These are phyloP conservation scores for Xylariaceae sp. DNA, from an alignment of 2,329 filamentous ascomycete genomes.

Conservation along the genomic window DNA sequence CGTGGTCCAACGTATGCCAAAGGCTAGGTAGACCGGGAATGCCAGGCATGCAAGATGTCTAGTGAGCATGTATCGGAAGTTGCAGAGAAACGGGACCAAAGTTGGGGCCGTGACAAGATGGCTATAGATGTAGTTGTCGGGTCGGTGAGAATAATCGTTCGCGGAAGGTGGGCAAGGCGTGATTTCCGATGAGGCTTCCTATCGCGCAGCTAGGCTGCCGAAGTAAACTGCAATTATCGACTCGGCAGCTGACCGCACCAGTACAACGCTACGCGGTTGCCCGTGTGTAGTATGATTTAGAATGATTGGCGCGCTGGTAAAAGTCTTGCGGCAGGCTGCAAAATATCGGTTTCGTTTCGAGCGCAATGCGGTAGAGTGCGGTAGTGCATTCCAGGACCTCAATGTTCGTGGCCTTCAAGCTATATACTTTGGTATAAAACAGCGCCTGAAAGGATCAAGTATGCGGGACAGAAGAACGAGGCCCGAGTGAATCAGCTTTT, in stretches of 20 bases:
- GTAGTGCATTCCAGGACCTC: constrained; percentile 27
- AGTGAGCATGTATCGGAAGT: too few species aligned
- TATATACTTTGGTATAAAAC: constrained; percentile 23
- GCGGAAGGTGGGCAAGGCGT: constrained; percentile 11
- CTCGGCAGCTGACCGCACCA: constrained; percentile 8
- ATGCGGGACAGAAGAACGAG: constrained; percentile 12
- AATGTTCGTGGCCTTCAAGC: constrained; percentile 22
- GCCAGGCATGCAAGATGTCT: too few species aligned
- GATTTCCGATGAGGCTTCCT: constrained; percentile 22
- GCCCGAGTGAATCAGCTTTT: constrained; percentile 20
- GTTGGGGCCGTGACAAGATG: not conserved
- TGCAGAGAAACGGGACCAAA: too few species aligned
- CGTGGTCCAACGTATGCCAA: too few species aligned
- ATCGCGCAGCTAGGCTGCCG: constrained; percentile 21
- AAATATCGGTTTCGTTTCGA: constrained; percentile 8
- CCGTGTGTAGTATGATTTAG: too few species aligned
- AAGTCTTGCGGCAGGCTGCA: too few species aligned
- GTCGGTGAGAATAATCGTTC: constrained; percentile 4
- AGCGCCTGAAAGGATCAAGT: constrained; percentile 18
- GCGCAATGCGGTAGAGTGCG: constrained; percentile 18
- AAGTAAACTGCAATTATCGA: constrained; percentile 10
- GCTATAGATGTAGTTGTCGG: not conserved
- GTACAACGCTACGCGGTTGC: not conserved
- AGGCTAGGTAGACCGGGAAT: too few species aligned
- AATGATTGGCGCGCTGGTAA: too few species aligned